Percentiles rank a stretch among this genome's conserved stretches.
Conservation (phyloP, 768 basidiomycete species). For the Pleurotus tuoliensis region DNA sequence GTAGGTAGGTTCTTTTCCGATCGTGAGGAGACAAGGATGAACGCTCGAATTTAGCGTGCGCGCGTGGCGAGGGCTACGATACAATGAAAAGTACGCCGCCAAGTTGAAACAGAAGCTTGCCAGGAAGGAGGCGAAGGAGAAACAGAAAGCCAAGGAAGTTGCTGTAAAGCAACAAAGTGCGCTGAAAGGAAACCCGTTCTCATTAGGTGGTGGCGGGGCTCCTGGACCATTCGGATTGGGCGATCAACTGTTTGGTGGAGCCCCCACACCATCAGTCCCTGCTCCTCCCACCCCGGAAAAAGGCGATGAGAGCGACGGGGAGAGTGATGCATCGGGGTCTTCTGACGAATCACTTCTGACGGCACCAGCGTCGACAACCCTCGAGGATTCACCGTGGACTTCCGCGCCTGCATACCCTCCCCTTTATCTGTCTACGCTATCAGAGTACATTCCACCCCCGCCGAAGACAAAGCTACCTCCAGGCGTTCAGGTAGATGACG, state of each 20-base stretch:
- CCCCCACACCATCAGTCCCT: constrained; percentile 14
- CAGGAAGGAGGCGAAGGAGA: constrained; percentile 32
- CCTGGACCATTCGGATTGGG: constrained; percentile 52
- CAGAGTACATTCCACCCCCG: constrained; percentile 67
- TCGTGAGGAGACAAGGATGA: constrained; percentile 5
- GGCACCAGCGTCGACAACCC: constrained; percentile 51
- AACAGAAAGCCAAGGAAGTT: constrained; percentile 28
- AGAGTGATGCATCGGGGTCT: constrained; percentile 26
- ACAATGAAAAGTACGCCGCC: constrained; percentile 70
- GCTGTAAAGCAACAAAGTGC: constrained; percentile 27
- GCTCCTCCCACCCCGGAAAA: constrained; percentile 9
- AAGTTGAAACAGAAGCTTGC: constrained; percentile 60
- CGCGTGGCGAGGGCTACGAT: constrained; percentile 74
- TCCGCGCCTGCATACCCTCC: constrained; percentile 62
- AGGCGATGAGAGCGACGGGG: constrained; percentile 30
- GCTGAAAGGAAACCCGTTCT: constrained; percentile 62
- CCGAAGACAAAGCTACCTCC: constrained; percentile 44
- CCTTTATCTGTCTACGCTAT: constrained; percentile 68
- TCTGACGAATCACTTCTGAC: constrained; percentile 45
- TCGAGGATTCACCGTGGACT: constrained; percentile 64
- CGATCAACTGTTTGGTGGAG: constrained; percentile 59
- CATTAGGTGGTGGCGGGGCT: constrained; percentile 38
- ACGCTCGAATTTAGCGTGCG: constrained; percentile 50
- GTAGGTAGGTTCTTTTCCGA: constrained; percentile 54
- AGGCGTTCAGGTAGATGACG: constrained; percentile 40